phyloP scores from a whole-genome alignment of 2,329 filamentous ascomycete genomes.

The Ophiostoma sp. region DNA sequence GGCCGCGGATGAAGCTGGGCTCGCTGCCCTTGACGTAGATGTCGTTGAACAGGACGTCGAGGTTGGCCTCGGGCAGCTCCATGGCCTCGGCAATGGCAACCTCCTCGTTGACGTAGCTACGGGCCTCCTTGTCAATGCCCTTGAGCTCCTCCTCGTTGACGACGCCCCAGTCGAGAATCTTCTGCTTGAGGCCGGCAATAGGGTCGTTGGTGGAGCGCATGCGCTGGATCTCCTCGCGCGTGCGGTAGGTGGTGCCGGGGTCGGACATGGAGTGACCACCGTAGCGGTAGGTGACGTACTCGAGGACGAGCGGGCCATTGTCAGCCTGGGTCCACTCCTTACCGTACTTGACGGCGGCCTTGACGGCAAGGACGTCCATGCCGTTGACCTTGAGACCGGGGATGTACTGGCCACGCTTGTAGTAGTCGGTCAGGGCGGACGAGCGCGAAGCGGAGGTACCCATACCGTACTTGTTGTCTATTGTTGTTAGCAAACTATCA shows the following conservation, averaged over 20 bases:
- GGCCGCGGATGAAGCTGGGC: slow-evolving; percentile 83
- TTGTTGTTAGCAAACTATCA: slow-evolving; percentile 32
- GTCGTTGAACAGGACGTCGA: slow-evolving; percentile 90
- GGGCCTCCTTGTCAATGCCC: slow-evolving; percentile 90
- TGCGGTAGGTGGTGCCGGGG: slow-evolving; percentile 98
- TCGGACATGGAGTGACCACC: slow-evolving; percentile 99
- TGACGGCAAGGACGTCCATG: slow-evolving; percentile 98
- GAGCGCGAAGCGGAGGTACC: slow-evolving; percentile 93
- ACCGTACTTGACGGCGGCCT: slow-evolving; percentile 91
- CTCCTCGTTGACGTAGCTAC: slow-evolving; percentile 81
- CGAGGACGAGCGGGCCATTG: slow-evolving; percentile 92
- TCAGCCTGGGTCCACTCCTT: slow-evolving; percentile 81
- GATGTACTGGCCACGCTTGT: slow-evolving; percentile 99
- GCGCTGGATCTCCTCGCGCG: slow-evolving; percentile 98
- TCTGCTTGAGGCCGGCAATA: slow-evolving; percentile 96
- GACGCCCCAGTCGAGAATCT: slow-evolving; percentile 94
- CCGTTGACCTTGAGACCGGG: slow-evolving; percentile 99
- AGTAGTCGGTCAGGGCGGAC: slow-evolving; percentile 97
- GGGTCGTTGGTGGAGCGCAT: slow-evolving; percentile 99
- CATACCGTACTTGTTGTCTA: slow-evolving; percentile 99
- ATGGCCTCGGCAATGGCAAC: slow-evolving; percentile 89
- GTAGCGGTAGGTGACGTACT: slow-evolving; percentile 99
- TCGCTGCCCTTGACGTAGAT: slow-evolving; percentile 90
- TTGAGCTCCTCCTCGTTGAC: slow-evolving; percentile 94
- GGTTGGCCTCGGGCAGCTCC: slow-evolving; percentile 72